Percentiles rank a stretch among this genome's conserved stretches.
Evolutionary conservation across 23 red algal genomes (phyloP).

Genomic region (Pyropia haitanensis): DNA sequence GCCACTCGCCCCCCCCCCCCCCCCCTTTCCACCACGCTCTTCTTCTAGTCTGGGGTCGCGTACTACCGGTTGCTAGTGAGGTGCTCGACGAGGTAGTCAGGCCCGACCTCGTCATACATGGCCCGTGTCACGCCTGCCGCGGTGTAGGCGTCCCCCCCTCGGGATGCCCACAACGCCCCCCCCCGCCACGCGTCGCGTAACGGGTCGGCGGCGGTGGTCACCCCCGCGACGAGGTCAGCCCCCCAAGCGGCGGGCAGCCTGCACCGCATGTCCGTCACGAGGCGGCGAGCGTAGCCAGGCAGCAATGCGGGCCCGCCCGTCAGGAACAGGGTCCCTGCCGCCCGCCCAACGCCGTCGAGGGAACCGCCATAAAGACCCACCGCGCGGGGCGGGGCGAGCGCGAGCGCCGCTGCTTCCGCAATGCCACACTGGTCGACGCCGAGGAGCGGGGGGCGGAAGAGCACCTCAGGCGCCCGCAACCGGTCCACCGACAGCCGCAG

Average conservation of each 20-base stretch:
- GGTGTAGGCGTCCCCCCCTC: slow-evolving; percentile 23
- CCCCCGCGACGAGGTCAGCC: slow-evolving; percentile 23
- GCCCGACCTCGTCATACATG: slow-evolving; percentile 70
- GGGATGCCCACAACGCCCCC: slow-evolving; percentile 40
- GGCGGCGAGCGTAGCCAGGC: slow-evolving; percentile 24
- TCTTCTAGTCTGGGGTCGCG: too few relatives aligned
- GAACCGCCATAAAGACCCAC: neutral
- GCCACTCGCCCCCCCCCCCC: too few relatives aligned
- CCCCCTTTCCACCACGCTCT: too few relatives aligned
- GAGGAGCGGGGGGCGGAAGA: slow-evolving; percentile 57
- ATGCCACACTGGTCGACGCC: slow-evolving; percentile 68
- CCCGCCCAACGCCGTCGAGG: slow-evolving; percentile 21
- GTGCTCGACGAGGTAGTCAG: slow-evolving; percentile 70
- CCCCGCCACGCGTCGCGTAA: slow-evolving; percentile 65
- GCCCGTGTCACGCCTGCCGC: slow-evolving; percentile 31
- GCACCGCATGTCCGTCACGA: slow-evolving; percentile 29
- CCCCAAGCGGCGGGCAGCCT: slow-evolving; percentile 47
- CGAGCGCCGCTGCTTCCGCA: slow-evolving; percentile 35
- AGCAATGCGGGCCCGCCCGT: slow-evolving; percentile 43
- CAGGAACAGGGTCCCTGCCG: slow-evolving; percentile 11
- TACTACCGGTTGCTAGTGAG: slow-evolving; percentile 20
- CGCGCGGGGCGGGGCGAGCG: neutral
- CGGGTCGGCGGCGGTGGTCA: slow-evolving; percentile 34
- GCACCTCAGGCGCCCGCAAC: slow-evolving; percentile 39
- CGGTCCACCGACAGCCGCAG: slow-evolving; percentile 51